Percentiles rank a stretch among this genome's conserved stretches.
Conservation (phyloP, 192 early-diverging fungal species). For the Podila minutissima region DNA sequence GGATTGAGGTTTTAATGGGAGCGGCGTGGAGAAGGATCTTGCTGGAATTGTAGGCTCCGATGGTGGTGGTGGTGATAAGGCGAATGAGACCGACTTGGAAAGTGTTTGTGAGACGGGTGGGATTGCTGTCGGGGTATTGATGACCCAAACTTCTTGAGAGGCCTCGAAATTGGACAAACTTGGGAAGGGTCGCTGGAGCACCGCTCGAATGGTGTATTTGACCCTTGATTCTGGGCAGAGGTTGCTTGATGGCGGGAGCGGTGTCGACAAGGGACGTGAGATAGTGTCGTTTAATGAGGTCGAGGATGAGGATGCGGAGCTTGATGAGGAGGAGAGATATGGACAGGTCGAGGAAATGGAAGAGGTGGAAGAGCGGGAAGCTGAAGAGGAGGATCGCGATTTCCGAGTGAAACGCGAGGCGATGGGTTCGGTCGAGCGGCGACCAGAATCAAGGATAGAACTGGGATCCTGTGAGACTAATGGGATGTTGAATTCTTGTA, state of each 20-base stretch:
- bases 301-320: neutral
- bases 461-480: slow-evolving; percentile 2
- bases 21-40: too few relatives aligned
- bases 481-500: slow-evolving; percentile 22
- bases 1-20: too few relatives aligned
- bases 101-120: neutral
- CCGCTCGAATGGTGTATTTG: slow-evolving; percentile 37
- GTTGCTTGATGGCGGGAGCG: slow-evolving; percentile 22
- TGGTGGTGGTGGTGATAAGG: too few relatives aligned
- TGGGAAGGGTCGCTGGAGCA: slow-evolving; percentile 38
- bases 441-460: neutral
- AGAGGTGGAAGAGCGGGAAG: neutral
- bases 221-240: slow-evolving; percentile 8
- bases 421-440: slow-evolving; percentile 6
- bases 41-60: too few relatives aligned
- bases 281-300: neutral
- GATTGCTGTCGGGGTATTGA: slow-evolving; percentile 1
- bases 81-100: too few relatives aligned
- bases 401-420: neutral
- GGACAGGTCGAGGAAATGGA: neutral
- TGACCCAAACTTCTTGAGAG: slow-evolving; percentile 45
- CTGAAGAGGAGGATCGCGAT: slow-evolving; percentile 7
- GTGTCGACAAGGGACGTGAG: neutral
- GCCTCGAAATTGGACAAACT: slow-evolving; percentile 36
- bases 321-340: too few relatives aligned